These are phyloP conservation scores for Pestalotiopsis sp. DNA, from an alignment of 2,329 filamentous ascomycete species.

Conservation along the genomic window DNA sequence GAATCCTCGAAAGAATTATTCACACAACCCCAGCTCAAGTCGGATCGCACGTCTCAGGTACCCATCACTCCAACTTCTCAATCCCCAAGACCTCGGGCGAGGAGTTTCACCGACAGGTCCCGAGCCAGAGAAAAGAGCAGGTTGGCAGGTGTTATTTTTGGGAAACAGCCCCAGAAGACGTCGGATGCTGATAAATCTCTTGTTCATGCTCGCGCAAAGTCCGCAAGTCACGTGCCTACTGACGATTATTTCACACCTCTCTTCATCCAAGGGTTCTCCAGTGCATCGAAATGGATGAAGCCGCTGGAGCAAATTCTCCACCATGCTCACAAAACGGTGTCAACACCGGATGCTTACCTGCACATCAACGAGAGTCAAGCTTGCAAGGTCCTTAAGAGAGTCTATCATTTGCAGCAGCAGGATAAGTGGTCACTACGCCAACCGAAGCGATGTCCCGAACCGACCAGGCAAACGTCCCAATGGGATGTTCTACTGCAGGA, in stretches of 20 bases:
- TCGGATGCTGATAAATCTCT: slow-evolving; percentile 47
- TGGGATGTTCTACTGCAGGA: slow-evolving; percentile 87
- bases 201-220: slow-evolving; percentile 41
- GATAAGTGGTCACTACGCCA: slow-evolving; percentile 94
- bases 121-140: slow-evolving; percentile 66
- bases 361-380: slow-evolving; percentile 86
- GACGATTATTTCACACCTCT: slow-evolving; percentile 68
- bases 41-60: slow-evolving; percentile 21
- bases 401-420: slow-evolving; percentile 88
- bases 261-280: slow-evolving; percentile 58
- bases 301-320: slow-evolving; percentile 72
- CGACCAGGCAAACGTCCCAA: slow-evolving; percentile 74
- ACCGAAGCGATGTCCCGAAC: slow-evolving; percentile 81
- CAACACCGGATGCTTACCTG: slow-evolving; percentile 81
- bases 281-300: slow-evolving; percentile 62
- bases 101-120: slow-evolving; percentile 45
- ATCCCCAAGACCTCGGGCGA: slow-evolving; percentile 26
- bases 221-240: slow-evolving; percentile 44
- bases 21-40: slow-evolving; percentile 5
- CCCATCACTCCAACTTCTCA: slow-evolving; percentile 33
- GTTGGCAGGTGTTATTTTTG: slow-evolving; percentile 77
- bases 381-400: slow-evolving; percentile 80
- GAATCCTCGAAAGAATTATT: slow-evolving; percentile 3
- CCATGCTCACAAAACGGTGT: slow-evolving; percentile 86
- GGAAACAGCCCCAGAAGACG: slow-evolving; percentile 60